A percentile compares a stretch with the other conserved stretches of the same genome.
phyloP scores from a whole-genome alignment of 2,329 filamentous ascomycete genomes.

The Neofusicoccum kwambonambiense region DNA sequence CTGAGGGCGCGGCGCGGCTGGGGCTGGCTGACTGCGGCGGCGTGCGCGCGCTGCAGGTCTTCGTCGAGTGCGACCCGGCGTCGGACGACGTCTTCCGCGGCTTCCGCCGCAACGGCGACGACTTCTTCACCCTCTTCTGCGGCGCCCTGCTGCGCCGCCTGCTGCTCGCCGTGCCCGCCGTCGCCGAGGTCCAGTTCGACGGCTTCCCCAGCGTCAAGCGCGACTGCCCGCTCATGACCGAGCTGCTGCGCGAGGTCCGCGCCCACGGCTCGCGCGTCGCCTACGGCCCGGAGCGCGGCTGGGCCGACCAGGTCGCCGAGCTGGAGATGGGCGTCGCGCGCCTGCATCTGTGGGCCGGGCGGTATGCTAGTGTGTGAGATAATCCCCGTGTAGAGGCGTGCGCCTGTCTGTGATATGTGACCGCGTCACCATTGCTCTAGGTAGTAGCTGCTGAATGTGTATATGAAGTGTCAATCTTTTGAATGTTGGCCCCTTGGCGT shows the following conservation, averaged over 20 bases:
- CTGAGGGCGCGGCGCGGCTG: slow-evolving; percentile 35
- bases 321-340: slow-evolving; percentile 21
- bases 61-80: slow-evolving; percentile 70
- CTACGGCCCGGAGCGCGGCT: slow-evolving; percentile 68
- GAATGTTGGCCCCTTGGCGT: too few species aligned
- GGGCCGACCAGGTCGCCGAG: slow-evolving; percentile 51
- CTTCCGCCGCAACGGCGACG: slow-evolving; percentile 59
- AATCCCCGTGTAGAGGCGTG: background rate
- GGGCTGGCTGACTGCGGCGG: slow-evolving; percentile 63
- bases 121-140: slow-evolving; percentile 70
- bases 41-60: slow-evolving; percentile 62
- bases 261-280: slow-evolving; percentile 47
- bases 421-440: background rate
- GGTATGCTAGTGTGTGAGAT: background rate
- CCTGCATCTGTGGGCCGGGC: slow-evolving; percentile 1
- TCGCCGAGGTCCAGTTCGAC: slow-evolving; percentile 66
- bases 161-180: slow-evolving; percentile 55
- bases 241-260: slow-evolving; percentile 55
- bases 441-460: background rate
- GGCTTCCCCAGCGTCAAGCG: slow-evolving; percentile 66
- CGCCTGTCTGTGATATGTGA: background rate
- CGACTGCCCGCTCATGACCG: slow-evolving; percentile 62
- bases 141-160: slow-evolving; percentile 57
- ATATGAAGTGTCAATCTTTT: too few species aligned
- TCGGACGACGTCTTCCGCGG: slow-evolving; percentile 64